phyloP scores from a whole-genome alignment of 208 protist genomes.

The Crithidia brevicula region DNA sequence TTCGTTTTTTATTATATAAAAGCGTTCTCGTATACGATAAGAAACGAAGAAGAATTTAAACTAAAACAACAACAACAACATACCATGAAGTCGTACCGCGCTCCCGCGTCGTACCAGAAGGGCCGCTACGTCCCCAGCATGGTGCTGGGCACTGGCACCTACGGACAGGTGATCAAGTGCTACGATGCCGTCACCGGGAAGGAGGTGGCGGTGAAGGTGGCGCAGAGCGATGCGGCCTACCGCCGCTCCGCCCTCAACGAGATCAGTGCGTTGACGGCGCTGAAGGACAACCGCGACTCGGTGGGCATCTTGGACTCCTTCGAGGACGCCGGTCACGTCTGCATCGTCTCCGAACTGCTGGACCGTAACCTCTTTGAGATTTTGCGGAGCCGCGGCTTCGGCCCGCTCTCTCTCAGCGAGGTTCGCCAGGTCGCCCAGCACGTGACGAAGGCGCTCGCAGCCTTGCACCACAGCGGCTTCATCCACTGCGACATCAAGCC shows the following conservation, averaged over 20 bases:
- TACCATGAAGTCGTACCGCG: conserved; percentile 53
- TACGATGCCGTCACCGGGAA: conserved; percentile 78
- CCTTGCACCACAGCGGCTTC: conserved; percentile 69
- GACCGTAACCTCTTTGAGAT: conserved; percentile 79
- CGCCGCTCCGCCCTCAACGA: conserved; percentile 84
- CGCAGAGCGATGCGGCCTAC: conserved; percentile 81
- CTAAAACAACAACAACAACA: not conserved
- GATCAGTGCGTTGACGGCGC: conserved; percentile 59
- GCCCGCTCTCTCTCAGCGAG: conserved; percentile 57
- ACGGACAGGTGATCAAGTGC: conserved; percentile 91
- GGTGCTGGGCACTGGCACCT: conserved; percentile 91
- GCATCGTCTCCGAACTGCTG: conserved; percentile 86
- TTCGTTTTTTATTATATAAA: conserved; percentile 1
- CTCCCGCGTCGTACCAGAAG: conserved; percentile 48
- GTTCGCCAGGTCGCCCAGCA: conserved; percentile 55
- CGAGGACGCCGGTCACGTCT: conserved; percentile 79
- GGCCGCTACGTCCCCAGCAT: conserved; percentile 71
- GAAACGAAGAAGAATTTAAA: not conserved
- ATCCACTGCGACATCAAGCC: conserved; percentile 99
- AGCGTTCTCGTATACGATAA: not conserved
- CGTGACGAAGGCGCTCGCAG: conserved; percentile 55
- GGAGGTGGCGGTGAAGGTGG: conserved; percentile 88
- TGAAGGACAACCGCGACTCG: conserved; percentile 48
- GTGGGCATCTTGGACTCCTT: conserved; percentile 76
- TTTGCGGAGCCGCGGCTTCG: conserved; percentile 50